phyloP scores from a whole-genome alignment of 305 asterid species.

The Fraxinus velutina region DNA sequence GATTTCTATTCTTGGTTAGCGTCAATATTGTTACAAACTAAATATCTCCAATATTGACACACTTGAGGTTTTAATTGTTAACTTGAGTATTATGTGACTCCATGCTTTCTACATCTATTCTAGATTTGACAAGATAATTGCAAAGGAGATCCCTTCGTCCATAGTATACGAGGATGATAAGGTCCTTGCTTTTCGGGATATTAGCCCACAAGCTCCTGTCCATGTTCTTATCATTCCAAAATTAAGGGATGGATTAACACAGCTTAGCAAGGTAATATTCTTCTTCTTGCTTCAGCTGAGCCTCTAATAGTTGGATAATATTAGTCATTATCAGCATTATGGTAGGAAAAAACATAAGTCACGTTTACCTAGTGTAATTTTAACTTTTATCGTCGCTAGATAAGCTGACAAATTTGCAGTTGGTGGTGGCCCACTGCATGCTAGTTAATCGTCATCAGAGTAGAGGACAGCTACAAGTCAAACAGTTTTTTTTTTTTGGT shows the following conservation, averaged over 20 bases:
- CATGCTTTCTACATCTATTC: slow-evolving; percentile 2
- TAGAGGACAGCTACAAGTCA: neutral
- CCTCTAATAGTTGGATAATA: slow-evolving; percentile 1
- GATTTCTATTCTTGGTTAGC: neutral
- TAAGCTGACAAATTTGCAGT: neutral
- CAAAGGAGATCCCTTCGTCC: slow-evolving; percentile 78
- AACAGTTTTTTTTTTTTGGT: neutral
- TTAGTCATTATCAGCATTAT: neutral
- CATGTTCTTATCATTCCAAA: slow-evolving; percentile 87
- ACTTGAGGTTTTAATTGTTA: neutral
- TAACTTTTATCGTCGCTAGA: neutral
- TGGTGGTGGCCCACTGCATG: neutral
- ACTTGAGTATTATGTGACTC: slow-evolving; percentile 1
- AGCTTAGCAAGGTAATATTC: slow-evolving; percentile 66
- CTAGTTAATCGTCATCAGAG: neutral
- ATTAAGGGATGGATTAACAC: slow-evolving; percentile 73
- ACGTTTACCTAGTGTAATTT: neutral
- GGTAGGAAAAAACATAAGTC: neutral
- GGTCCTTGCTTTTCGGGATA: slow-evolving; percentile 89
- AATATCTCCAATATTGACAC: neutral
- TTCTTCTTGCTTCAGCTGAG: slow-evolving; percentile 2
- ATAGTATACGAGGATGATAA: slow-evolving; percentile 81
- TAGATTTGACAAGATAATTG: slow-evolving; percentile 92
- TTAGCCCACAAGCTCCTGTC: slow-evolving; percentile 90
- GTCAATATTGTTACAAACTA: neutral